phyloP scores from a whole-genome alignment of 129 eudicot genomes.

The Apium graveolens region DNA sequence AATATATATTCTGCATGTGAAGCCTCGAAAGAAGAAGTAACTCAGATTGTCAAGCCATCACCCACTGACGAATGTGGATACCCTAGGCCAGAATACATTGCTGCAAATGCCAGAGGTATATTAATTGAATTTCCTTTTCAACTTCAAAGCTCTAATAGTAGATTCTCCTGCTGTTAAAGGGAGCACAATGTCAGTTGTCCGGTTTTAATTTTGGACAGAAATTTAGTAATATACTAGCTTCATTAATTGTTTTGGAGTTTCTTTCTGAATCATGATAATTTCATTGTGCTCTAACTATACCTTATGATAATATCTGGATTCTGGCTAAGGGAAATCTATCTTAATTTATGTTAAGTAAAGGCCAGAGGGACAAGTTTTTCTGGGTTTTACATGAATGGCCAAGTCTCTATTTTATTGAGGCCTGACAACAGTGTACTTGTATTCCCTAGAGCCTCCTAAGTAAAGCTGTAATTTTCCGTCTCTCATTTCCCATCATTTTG shows the following conservation, averaged over 20 bases:
- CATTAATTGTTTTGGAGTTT: neutral
- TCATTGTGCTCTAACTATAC: neutral
- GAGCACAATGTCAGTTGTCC: neutral
- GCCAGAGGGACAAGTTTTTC: neutral
- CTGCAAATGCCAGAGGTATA: conserved; percentile 51
- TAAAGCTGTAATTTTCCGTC: neutral
- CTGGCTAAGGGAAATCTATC: neutral
- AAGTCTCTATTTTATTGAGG: neutral
- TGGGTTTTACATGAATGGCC: neutral
- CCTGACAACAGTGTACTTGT: neutral
- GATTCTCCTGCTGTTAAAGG: neutral
- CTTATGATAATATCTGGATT: neutral
- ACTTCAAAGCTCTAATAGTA: neutral
- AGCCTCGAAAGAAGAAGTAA: conserved; percentile 79
- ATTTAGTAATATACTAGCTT: neutral
- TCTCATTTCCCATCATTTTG: neutral
- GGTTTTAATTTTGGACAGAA: neutral
- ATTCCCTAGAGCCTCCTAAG: neutral
- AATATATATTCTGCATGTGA: conserved; percentile 63
- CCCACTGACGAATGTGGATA: conserved; percentile 61
- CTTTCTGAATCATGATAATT: neutral
- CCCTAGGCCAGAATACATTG: conserved; percentile 38
- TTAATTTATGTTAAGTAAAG: neutral
- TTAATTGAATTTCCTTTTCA: neutral
- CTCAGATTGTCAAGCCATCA: conserved; percentile 55